phyloP scores from a whole-genome alignment of 805 yeast species.

The Candida sanyiensis region DNA sequence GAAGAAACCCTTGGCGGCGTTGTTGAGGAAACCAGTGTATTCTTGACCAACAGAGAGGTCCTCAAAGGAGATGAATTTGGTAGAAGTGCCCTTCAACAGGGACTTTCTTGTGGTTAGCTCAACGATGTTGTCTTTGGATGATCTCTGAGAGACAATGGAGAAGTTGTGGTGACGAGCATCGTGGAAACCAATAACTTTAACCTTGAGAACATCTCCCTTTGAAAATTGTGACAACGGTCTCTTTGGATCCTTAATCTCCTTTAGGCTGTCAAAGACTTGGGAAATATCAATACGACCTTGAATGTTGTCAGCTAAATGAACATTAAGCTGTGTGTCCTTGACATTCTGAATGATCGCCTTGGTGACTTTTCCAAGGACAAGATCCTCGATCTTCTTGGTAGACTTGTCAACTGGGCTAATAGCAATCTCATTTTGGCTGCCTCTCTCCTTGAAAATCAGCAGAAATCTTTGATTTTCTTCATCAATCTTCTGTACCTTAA shows the following conservation, averaged over 20 bases:
- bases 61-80: conserved; percentile 32
- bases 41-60: conserved; percentile 45
- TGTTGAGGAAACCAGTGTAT: conserved; percentile 59
- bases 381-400: conserved; percentile 45
- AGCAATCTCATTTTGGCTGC: conserved; percentile 22
- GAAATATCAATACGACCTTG: conserved; percentile 78
- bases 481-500: conserved; percentile 62
- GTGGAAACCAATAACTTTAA: conserved; percentile 69
- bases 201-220: conserved; percentile 52
- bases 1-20: conserved; percentile 49
- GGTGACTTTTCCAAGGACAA: conserved; percentile 53
- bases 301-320: conserved; percentile 68
- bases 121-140: conserved; percentile 48
- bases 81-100: conserved; percentile 28
- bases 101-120: conserved; percentile 57
- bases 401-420: conserved; percentile 57
- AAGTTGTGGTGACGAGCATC: conserved; percentile 65
- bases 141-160: conserved; percentile 56
- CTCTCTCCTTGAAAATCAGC: conserved; percentile 46
- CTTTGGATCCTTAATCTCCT: conserved; percentile 50
- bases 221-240: conserved; percentile 57
- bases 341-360: conserved; percentile 55
- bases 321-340: conserved; percentile 68
- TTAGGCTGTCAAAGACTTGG: conserved; percentile 51
- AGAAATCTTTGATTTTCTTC: conserved; percentile 65